Conservation (phyloP, 345 rosid species). For the Pugionium cornutum region DNA sequence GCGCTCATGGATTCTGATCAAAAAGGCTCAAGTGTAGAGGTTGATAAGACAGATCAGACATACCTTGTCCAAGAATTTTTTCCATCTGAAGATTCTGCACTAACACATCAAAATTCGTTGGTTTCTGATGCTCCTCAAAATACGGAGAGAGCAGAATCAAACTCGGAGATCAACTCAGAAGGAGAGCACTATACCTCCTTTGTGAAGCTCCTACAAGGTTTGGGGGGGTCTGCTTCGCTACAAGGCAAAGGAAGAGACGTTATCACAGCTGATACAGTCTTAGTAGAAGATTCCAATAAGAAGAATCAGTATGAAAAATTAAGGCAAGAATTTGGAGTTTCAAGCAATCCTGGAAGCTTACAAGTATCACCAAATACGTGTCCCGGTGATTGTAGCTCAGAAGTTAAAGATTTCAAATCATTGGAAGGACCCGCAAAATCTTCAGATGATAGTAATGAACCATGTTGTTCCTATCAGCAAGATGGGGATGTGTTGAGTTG, state of each 20-base stretch:
- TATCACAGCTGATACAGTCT: constrained; percentile 36
- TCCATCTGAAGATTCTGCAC: constrained; percentile 60
- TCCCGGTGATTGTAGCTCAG: constrained; percentile 39
- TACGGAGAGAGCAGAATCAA: constrained; percentile 54
- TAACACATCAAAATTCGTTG: constrained; percentile 53
- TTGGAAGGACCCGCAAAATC: constrained; percentile 41
- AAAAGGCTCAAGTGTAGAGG: constrained; percentile 43
- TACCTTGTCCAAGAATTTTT: constrained; percentile 31
- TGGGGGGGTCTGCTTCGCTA: constrained; percentile 45
- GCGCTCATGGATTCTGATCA: constrained; percentile 31
- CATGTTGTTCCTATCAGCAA: constrained; percentile 35
- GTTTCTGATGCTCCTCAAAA: constrained; percentile 45
- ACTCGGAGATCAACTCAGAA: constrained; percentile 52
- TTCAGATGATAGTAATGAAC: constrained; percentile 37
- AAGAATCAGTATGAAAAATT: constrained; percentile 19
- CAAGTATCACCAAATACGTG: constrained; percentile 29
- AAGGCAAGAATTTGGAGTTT: too few relatives aligned
- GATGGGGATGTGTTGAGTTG: constrained; percentile 33
- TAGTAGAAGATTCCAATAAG: constrained; percentile 31
- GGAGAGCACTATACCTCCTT: constrained; percentile 46
- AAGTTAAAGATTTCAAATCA: constrained; percentile 33
- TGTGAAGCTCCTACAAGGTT: constrained; percentile 58
- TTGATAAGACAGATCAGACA: constrained; percentile 14
- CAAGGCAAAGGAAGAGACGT: constrained; percentile 37
- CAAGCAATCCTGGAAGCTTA: constrained; percentile 41